Evolutionary conservation across 1,139 yeast species (phyloP), one percentile per base, ranked within the genome.

Genomic region (Groenewaldozyma auringiensis): DNA sequence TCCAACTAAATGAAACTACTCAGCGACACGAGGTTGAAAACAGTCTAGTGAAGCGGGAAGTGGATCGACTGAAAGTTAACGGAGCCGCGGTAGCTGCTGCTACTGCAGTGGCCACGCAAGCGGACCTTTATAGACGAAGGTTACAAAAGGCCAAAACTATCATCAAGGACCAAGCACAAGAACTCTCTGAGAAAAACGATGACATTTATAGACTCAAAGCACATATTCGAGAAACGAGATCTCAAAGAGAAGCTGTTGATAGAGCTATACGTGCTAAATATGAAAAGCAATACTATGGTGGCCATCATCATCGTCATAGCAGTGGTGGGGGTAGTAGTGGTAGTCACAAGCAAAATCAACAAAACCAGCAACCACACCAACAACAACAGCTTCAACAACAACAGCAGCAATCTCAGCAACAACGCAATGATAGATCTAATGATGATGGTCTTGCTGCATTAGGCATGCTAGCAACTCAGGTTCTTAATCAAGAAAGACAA

Each of bases 11-110:
- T 42, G 73, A 69, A 47, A 53, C 62, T 6, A 61, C 64, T 35
- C 72, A 69, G 53, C 60, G 79, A 33, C 64, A 64, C 45, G 73
- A 71, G 50, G 78, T 74, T 17, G 79, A 75, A 53, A 64, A 65
- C 42, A 68, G 63, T 46, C 56, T 75, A 21, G 65, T 67, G 40
- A 70, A 72, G 53, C 69, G 76, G 37, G 78, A 75, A 53, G 71
- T 71, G 25, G 78, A 75, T 51, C 63, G 75, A 43, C 61, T 75
- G 40, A 66, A 70, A 43, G 61, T 49, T 46, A 53, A 47, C 37
- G 49, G 34, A 14, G 42, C 41, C 27, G 33, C 44, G 16, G 37
- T 34, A 25, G 29, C n/a, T 27, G 16, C 45, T 13, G 37, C 20
- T 22, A 40, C 46, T 29, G 17, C 34, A 33, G 40, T 46, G 43